Base-by-base conservation (phyloP, 169 alveolate genomes). In the Cryptosporidium bovis region DNA sequence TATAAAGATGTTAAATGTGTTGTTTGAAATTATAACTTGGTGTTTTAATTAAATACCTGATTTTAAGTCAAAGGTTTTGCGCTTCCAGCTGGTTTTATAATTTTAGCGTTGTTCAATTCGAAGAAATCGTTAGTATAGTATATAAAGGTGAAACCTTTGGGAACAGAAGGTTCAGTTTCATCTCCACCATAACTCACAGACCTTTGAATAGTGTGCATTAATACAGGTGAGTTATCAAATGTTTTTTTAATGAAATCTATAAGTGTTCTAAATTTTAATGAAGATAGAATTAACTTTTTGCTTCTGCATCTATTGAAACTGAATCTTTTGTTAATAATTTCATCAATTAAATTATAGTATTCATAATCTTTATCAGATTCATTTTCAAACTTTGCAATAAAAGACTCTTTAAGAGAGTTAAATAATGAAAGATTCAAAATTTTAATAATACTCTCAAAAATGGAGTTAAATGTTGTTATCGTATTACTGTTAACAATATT, bases 271-370 rank as follows among this genome's bases (percentile, higher is more conserved):
- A 69, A 69, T 8, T 64, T 69, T 1, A 69, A 36, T 4, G n/a
- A 44, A 3, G 31, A 13, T n/a, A 69, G 53, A 12, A 69, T 34
- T n/a, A 15, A 29, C 2, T 16, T 31, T 18, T 33, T 34, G 13
- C 56, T 51, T 20, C 83, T 69, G 33, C 20, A 69, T 55, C 33
- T 69, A 10, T 18, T 18, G 29, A 69, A 69, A n/a, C 51, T 66
- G 24, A 31, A 53, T 53, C 83, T 69, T 13, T 34, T 20, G 40
- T 69, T 69, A 0, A 29, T 8, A 3, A 69, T 69, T 56, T 69
- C 83, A 1, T 53, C 51, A 18, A 51, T 51, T 20, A 69, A 27
- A 33, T 40, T 69, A 24, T 0, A 2, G 13, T 51, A 4, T 10
- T 3, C 12, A 1, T 18, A 15, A 20, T 69, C 83, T 0, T 13